Evolutionary conservation across 2,329 filamentous ascomycete genomes (phyloP).

Genomic region (Emericellopsis atlantica): DNA sequence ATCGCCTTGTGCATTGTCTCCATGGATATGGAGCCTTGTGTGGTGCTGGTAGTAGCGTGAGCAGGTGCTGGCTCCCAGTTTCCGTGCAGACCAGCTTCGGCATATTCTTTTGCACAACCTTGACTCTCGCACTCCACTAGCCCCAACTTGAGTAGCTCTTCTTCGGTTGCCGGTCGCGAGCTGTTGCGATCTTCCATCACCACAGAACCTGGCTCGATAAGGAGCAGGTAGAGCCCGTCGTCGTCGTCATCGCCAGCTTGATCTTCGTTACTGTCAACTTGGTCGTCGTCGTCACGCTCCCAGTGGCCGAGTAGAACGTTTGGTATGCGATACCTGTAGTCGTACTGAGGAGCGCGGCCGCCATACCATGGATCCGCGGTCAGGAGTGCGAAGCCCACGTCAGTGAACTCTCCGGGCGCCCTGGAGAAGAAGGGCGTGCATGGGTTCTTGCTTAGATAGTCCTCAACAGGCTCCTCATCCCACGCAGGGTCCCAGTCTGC

Average conservation of each 20-base stretch:
- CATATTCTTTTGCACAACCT: background rate
- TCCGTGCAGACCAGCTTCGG: background rate
- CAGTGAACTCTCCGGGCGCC: background rate
- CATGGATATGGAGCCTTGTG: background rate
- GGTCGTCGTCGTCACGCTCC: background rate
- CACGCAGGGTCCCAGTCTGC: background rate
- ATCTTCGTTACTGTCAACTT: no score
- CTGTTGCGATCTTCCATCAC: background rate
- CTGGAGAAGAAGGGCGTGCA: background rate
- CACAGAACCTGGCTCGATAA: background rate
- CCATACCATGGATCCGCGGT: background rate
- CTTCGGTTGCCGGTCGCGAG: background rate
- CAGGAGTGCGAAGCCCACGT: background rate
- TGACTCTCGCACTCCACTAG: background rate
- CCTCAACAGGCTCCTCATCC: background rate
- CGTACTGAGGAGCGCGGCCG: background rate
- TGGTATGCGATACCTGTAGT: background rate
- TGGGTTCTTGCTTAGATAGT: background rate
- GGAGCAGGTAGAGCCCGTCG: background rate
- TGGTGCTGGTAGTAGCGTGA: background rate
- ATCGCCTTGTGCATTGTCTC: no score
- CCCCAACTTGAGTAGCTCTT: background rate
- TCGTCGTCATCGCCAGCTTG: no score
- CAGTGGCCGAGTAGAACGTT: background rate
- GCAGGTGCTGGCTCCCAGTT: background rate